Base-by-base conservation (phyloP, 495 filamentous ascomycete species). In the Xylaria grammica region DNA sequence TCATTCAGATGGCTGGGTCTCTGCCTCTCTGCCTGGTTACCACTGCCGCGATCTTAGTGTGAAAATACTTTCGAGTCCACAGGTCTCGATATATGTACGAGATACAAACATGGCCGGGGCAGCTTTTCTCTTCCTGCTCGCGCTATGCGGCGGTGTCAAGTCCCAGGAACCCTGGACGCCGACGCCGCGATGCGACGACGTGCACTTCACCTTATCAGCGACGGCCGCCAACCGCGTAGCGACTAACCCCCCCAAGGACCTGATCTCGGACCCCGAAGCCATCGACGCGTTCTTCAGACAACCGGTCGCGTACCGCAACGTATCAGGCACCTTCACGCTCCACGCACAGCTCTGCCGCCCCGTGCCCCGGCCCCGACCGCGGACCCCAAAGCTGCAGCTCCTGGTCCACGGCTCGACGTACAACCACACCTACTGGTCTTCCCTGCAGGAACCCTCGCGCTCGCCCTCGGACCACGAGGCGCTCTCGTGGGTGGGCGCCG, bases 371-470 rank as follows among this genome's bases (percentile, higher is more conserved):
- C 22, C 54, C 54, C n/a, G n/a, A n/a, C n/a, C n/a, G n/a, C 54
- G 13, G 46, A 50, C 11, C 27, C 44, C 44, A 20, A 29, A 20
- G 17, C 58, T 74, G 1, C 65, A 74, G 30, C 61, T 74, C 17
- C 62, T 74, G 3, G 67, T 74, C 6, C 69, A 74, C 29, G 71
- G 71, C 11, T 45, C 62, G 55, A 66, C 67, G 20, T 69, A 73
- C 57, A 67, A 68, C 62, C 67, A 69, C 36, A 42, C 42, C 42
- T 27, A 63, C 27, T 74, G 69, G 69, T 32, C 45, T 5, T 9
- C 48, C 20, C 48, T 51, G n/a, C 48, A 29, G n/a, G 53, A 57
- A 13, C 53, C 53, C 20, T 26, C 29, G n/a, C 10, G 36, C 2
- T 40, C 36, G 10, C 10, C 36, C 17, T 40, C 4, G 36, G 42